Evolutionary conservation across 2,329 filamentous ascomycete genomes (phyloP).

Genomic region (Dothideomycetes sp.): DNA sequence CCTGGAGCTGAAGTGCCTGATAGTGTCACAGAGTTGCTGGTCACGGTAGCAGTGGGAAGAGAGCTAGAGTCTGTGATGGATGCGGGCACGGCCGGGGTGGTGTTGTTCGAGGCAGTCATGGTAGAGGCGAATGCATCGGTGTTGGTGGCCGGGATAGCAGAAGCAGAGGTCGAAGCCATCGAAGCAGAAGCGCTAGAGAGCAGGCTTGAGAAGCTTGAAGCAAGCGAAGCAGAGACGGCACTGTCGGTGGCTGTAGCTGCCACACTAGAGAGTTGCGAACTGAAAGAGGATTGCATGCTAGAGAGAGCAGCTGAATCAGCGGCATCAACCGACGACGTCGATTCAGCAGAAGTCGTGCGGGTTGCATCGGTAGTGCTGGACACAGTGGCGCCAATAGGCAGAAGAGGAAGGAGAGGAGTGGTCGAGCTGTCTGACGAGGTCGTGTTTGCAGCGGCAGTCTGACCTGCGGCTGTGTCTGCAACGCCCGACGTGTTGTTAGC

Average conservation of each 20-base stretch:
- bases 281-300: conserved; percentile 22
- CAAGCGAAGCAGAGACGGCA: conserved; percentile 20
- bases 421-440: conserved; percentile 3
- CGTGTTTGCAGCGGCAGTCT: conserved; percentile 2
- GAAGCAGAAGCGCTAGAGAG: conserved; percentile 24
- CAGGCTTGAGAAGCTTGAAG: conserved; percentile 24
- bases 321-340: conserved; percentile 17
- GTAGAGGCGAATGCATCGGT: conserved; percentile 8
- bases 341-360: conserved; percentile 11
- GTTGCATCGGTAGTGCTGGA: conserved; percentile 12
- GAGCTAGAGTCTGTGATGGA: conserved; percentile 4
- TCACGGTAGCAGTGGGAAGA: conserved; percentile 1
- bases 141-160: conserved; percentile 7
- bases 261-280: conserved; percentile 22
- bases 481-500: not conserved
- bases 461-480: not conserved
- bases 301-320: conserved; percentile 17
- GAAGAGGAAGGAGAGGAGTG: conserved; percentile 2
- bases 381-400: conserved; percentile 7
- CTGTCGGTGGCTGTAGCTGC: conserved; percentile 23
- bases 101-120: not conserved
- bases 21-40: too few species aligned
- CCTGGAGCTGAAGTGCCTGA: too few species aligned
- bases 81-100: conserved; percentile 4
- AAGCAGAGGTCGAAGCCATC: conserved; percentile 17